Evolutionary conservation across 495 filamentous ascomycete genomes (phyloP), one percentile per base, ranked within the genome.

Genomic region (Neurospora sp.): DNA sequence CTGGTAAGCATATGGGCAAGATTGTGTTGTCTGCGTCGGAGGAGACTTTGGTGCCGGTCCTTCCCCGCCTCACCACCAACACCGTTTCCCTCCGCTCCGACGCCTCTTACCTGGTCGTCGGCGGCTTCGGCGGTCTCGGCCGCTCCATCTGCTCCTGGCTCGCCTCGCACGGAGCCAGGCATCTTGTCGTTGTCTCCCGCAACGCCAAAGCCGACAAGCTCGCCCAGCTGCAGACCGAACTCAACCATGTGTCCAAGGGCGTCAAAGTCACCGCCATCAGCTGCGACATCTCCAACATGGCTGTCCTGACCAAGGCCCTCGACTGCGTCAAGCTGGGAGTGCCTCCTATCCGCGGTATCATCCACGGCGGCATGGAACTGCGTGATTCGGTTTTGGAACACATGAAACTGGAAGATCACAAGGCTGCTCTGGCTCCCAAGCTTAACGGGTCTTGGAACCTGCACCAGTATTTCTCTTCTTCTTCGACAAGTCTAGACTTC

Each of bases 81-180:
- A 53, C 46, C n/a, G 10, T 53, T 1, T 53, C 46, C 3, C 77
- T 86, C 4, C 76, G 77, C 18, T 61, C 79, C 2, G 79, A 88
- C 73, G 86, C 83, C 10, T 83, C 85, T 2, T 91, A 91, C 73
- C 76, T 92, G 14, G 80, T 92, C 4, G 83, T 88, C 40, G 89
- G 90, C 18, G 88, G 89, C 10, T 85, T 90, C 4, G 88, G 90
- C 5, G 90, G 90, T 14, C 83, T 93, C 16, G 90, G 91, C 5
- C 80, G 86, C 39, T 84, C 86, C 14, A 81, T 92, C 48, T 82
- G 88, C 7, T 82, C 78, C 3, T 91, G 88, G 88, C 82, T 92
- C 79, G 85, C 84, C 7, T 77, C 83, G 18, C 84, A 85, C 37
- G 89, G 89, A 6, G 91, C 89, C 10, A 80, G 80, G 27, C 78